Evolutionary conservation across 208 protist genomes (phyloP).

Genomic region (Angomonas deanei): DNA sequence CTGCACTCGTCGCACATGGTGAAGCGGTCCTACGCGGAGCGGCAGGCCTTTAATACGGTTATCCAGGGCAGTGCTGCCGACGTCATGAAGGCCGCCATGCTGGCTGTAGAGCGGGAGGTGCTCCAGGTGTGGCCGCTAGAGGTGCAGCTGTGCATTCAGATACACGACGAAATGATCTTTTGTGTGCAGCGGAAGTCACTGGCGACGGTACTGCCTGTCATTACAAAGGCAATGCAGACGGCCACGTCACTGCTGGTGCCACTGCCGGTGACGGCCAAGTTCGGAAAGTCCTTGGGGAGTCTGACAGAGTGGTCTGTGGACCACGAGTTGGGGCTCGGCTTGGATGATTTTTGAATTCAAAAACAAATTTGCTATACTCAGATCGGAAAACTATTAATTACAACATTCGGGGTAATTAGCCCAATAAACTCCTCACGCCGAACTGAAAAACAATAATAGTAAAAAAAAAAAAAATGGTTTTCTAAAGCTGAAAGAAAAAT

Average conservation of each 20-base stretch:
- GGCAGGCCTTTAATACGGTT: conserved; percentile 54
- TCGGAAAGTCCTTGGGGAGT: conserved; percentile 62
- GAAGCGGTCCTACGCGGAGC: conserved; percentile 18
- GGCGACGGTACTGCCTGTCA: conserved; percentile 33
- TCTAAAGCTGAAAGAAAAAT: too few species aligned
- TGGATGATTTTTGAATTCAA: conserved; percentile 1
- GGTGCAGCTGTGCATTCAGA: conserved; percentile 26
- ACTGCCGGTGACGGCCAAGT: conserved; percentile 50
- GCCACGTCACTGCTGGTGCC: conserved; percentile 62
- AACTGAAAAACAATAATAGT: too few species aligned
- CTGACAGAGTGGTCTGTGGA: conserved; percentile 73
- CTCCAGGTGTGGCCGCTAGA: conserved; percentile 51
- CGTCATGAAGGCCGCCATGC: conserved; percentile 79
- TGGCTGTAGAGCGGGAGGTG: conserved; percentile 44
- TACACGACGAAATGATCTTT: conserved; percentile 7
- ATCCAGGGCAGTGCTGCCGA: conserved; percentile 85
- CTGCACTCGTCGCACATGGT: conserved; percentile 37
- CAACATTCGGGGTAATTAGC: too few species aligned
- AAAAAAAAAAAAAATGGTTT: too few species aligned
- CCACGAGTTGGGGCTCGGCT: conserved; percentile 56
- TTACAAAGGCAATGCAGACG: conserved; percentile 35
- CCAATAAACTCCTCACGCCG: too few species aligned
- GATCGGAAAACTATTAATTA: background rate
- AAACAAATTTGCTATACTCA: background rate
- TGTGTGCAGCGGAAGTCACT: conserved; percentile 30